Conservation (phyloP, 768 basidiomycete genomes). For the Podaxis sp. region DNA sequence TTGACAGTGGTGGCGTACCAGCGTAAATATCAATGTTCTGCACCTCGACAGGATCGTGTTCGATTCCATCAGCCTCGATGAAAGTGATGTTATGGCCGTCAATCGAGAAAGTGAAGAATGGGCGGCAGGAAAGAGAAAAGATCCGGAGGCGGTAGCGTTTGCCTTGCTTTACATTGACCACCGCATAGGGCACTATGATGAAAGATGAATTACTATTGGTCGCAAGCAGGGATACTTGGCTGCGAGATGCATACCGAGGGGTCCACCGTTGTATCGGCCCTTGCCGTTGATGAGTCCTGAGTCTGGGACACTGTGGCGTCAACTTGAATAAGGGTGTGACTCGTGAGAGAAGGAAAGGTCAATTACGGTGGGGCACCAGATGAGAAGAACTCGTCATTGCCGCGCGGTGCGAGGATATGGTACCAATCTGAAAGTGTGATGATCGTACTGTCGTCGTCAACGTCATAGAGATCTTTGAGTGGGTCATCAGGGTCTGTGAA, state of each 20-base stretch:
- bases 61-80: conserved; percentile 32
- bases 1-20: conserved; percentile 8
- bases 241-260: conserved; percentile 13
- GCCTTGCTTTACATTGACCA: conserved; percentile 41
- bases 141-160: conserved; percentile 55
- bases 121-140: conserved; percentile 46
- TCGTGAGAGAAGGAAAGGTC: neutral
- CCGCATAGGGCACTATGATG: conserved; percentile 18
- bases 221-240: neutral
- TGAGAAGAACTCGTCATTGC: conserved; percentile 40
- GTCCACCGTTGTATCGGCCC: conserved; percentile 11
- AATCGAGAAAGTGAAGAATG: conserved; percentile 38
- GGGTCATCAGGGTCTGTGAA: conserved; percentile 31
- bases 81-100: conserved; percentile 31
- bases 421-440: conserved; percentile 23
- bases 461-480: conserved; percentile 27
- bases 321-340: neutral
- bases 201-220: neutral
- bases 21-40: conserved; percentile 38
- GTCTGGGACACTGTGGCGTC: neutral
- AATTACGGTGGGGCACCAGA: conserved; percentile 22
- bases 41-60: conserved; percentile 32
- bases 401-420: conserved; percentile 13
- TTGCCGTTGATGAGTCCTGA: conserved; percentile 20
- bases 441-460: conserved; percentile 31